Base-by-base conservation (phyloP, 805 yeast genomes). In the Starmerella potacharoeniae region DNA sequence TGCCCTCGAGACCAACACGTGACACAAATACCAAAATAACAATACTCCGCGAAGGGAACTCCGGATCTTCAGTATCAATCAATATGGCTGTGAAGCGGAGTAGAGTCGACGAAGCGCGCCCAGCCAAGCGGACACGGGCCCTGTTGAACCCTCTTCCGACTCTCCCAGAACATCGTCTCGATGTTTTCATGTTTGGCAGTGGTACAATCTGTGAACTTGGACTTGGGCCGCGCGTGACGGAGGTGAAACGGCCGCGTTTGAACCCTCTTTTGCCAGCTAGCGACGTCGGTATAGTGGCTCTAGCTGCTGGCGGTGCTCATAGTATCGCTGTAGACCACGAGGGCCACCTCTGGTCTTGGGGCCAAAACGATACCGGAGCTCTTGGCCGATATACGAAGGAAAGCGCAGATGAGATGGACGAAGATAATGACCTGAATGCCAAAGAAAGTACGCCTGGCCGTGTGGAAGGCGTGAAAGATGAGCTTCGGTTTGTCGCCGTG, bases 141-240 rank as follows among this genome's bases (percentile, higher is more conserved):
- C 11, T 53, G 30, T 49, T 58, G 37, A 61, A 60, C 41, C 36
- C 51, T 29, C 11, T 48, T 11, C 62, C 64, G 31, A 28, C 22
- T 8, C 55, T 57, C 11, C 34, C 56, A 11, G 31, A 22, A 7
- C 49, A 54, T 34, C 55, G 41, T 3, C 71, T 91, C 53, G 93
- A 89, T 65, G 75, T 93, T 3, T 91, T 86, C 67, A 95, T 87
- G 39, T 93, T 95, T 85, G 99, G 99, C 42, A 80, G 95, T 1
- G 98, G 98, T 1, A 83, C 95, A 0, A 91, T 93, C 93, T 89
- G 97, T 73, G 98, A 93, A 68, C 75, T 93, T 33, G 99, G 99
- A 1, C 74, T 93, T n/a, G 99, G 98, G 1, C 97, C 97, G 9
- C 84, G 78, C 61, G 91, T 88, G 39, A 88, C 89, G 58, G 96